These are phyloP conservation scores for Galerina marginata DNA, from an alignment of 768 basidiomycete genomes.

Conservation along the genomic window DNA sequence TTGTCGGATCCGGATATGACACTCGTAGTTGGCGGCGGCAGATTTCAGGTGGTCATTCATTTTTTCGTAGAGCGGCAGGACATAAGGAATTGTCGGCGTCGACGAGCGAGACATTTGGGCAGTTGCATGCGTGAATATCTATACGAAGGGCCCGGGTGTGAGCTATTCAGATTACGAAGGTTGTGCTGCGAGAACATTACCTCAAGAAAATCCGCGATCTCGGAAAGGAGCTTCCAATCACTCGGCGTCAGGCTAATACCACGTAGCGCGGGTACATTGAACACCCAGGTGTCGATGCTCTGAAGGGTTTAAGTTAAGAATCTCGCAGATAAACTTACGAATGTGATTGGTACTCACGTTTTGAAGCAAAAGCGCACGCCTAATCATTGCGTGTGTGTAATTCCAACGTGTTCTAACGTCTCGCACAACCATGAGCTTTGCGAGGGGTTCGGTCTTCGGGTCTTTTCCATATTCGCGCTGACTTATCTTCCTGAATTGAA, in stretches of 20 bases:
- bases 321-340: neutral
- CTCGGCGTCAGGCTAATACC: conserved; percentile 16
- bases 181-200: conserved; percentile 1
- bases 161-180: neutral
- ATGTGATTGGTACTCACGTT: conserved; percentile 33
- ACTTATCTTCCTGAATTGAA: conserved; percentile 25
- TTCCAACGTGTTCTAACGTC: conserved; percentile 42
- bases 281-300: conserved; percentile 39
- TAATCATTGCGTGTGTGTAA: conserved; percentile 40
- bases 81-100: conserved; percentile 35
- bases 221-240: conserved; percentile 28
- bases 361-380: conserved; percentile 25
- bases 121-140: conserved; percentile 37
- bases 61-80: conserved; percentile 34
- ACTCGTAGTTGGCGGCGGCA: neutral
- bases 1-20: conserved; percentile 15
- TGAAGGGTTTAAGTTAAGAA: conserved; percentile 11
- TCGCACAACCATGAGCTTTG: conserved; percentile 31
- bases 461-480: conserved; percentile 15
- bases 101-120: conserved; percentile 28
- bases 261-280: conserved; percentile 19
- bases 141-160: no score
- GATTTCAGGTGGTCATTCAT: conserved; percentile 28
- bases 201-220: conserved; percentile 26
- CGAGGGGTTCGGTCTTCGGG: neutral